phyloP scores from a whole-genome alignment of 306 rosid genomes.

The Oxytropis ochrocephala region DNA sequence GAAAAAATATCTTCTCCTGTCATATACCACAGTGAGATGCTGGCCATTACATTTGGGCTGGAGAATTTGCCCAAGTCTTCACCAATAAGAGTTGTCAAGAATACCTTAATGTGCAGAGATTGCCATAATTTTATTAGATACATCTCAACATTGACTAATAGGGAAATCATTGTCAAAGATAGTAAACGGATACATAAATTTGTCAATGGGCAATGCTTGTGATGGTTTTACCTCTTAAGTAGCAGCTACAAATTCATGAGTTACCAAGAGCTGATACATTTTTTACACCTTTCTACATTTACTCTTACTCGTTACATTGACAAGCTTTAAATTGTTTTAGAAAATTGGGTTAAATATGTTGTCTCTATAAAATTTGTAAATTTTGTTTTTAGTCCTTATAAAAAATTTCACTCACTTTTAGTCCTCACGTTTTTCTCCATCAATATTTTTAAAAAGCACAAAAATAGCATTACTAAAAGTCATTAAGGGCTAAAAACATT shows the following conservation, averaged over 20 bases:
- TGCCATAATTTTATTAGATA: constrained; percentile 64
- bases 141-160: constrained; percentile 42
- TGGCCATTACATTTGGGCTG: constrained; percentile 72
- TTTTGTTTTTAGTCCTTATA: too few species aligned
- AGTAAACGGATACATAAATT: constrained; percentile 71
- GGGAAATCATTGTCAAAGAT: constrained; percentile 76
- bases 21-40: constrained; percentile 67
- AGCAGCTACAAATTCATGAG: background rate
- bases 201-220: constrained; percentile 60
- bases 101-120: constrained; percentile 68
- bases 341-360: too few species aligned
- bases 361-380: too few species aligned
- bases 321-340: background rate
- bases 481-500: too few species aligned
- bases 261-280: constrained; percentile 9
- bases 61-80: constrained; percentile 46
- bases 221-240: constrained; percentile 22
- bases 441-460: too few species aligned
- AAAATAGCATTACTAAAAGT: too few species aligned
- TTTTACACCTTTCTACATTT: constrained; percentile 11
- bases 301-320: background rate
- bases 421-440: too few species aligned
- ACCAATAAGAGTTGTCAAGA: constrained; percentile 61
- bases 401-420: too few species aligned
- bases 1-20: constrained; percentile 33